Conservation (phyloP, 306 rosid genomes). For the Citrullus mucosospermus region DNA sequence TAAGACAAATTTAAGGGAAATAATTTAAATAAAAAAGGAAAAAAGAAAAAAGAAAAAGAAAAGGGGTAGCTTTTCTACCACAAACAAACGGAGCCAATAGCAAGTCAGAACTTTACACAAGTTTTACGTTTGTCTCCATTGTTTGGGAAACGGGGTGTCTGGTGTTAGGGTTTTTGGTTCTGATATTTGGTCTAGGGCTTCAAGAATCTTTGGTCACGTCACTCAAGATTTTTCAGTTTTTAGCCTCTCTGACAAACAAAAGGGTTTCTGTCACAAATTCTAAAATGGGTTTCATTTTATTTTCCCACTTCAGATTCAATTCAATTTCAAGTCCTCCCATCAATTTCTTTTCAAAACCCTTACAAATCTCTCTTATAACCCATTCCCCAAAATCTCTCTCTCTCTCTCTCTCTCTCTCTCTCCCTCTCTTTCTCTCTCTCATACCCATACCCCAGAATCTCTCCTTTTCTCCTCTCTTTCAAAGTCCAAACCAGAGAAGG, state of each 20-base stretch:
- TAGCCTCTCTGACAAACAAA: slow-evolving; percentile 5
- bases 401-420: too few relatives aligned
- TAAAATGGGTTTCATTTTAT: neutral
- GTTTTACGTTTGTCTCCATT: slow-evolving; percentile 4
- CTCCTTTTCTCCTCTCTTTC: neutral
- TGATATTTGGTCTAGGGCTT: slow-evolving; percentile 6
- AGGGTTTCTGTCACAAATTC: slow-evolving; percentile 8
- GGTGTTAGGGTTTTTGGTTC: slow-evolving; percentile 1
- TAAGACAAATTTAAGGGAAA: neutral
- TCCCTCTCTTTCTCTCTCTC: neutral
- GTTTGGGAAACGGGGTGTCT: slow-evolving; percentile 7
- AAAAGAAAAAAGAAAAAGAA: neutral
- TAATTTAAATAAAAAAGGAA: neutral
- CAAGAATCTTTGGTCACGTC: slow-evolving; percentile 15
- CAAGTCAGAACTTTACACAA: slow-evolving; percentile 10
- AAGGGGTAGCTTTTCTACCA: neutral
- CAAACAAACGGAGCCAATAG: neutral
- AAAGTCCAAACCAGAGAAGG: neutral
- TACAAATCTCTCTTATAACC: neutral
- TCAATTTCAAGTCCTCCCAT: neutral
- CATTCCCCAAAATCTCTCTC: neutral
- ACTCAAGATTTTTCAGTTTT: slow-evolving; percentile 8
- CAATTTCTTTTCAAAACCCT: neutral
- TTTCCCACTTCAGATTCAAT: neutral
- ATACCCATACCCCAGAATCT: neutral